Conservation (phyloP, 371 early-diverging fungal species). For the Mortierella sp. region DNA sequence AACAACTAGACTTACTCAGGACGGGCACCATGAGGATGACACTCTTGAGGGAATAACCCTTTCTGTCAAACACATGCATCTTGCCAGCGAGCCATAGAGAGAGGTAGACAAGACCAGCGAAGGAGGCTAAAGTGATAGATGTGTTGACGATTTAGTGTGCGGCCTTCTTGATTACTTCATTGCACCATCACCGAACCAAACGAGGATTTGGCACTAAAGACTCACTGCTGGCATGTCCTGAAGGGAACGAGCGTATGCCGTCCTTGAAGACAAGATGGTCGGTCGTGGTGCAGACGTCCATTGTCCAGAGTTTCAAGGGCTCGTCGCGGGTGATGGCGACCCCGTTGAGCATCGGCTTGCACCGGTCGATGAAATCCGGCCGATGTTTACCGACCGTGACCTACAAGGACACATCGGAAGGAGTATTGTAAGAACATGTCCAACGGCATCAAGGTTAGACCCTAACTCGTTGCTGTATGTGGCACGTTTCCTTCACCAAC, state of each 20-base stretch:
- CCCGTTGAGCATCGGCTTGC: constrained; percentile 68
- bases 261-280: constrained; percentile 71
- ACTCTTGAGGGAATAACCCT: constrained; percentile 74
- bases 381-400: constrained; percentile 74
- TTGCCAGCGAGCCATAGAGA: constrained; percentile 78
- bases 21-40: constrained; percentile 72
- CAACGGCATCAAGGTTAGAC: neutral
- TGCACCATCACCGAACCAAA: neutral
- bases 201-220: neutral
- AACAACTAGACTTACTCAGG: constrained; percentile 48
- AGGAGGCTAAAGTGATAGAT: constrained; percentile 61
- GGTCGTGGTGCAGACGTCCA: constrained; percentile 69
- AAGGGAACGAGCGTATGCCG: constrained; percentile 92
- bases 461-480: neutral
- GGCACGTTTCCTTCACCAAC: neutral
- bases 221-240: constrained; percentile 87
- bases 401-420: constrained; percentile 20
- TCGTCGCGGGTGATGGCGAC: constrained; percentile 63
- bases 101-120: constrained; percentile 76
- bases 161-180: neutral
- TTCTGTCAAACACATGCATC: constrained; percentile 74
- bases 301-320: constrained; percentile 64
- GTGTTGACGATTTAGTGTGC: neutral
- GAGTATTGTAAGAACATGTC: constrained; percentile 9
- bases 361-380: constrained; percentile 91